Evolutionary conservation across 1,284 basidiomycete genomes (phyloP).

Genomic region (Malassezia caprae): DNA sequence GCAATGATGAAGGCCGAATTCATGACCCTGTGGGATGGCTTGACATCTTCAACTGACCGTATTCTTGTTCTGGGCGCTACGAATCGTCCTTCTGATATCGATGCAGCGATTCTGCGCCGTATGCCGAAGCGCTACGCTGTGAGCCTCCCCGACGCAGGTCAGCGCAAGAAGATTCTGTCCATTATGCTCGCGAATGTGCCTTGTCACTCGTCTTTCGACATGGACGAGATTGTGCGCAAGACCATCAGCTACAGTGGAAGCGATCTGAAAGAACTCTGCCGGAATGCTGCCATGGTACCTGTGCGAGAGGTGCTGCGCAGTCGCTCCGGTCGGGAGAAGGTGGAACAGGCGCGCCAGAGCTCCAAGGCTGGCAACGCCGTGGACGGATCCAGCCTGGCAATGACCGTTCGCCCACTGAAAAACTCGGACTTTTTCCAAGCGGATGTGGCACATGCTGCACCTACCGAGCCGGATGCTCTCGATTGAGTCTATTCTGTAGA

Average conservation of each 20-base stretch:
- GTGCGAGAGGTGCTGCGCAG: slow-evolving; percentile 45
- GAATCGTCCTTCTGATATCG: slow-evolving; percentile 89
- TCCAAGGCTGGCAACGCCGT: background rate
- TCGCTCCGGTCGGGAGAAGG: slow-evolving; percentile 28
- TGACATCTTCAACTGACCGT: slow-evolving; percentile 66
- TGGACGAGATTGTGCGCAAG: slow-evolving; percentile 61
- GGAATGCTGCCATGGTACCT: slow-evolving; percentile 54
- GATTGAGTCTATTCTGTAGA: slow-evolving; percentile 16
- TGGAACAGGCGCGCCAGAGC: slow-evolving; percentile 15
- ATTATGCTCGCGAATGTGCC: slow-evolving; percentile 56
- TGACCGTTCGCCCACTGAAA: slow-evolving; percentile 26
- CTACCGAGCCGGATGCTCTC: slow-evolving; percentile 30
- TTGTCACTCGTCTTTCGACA: slow-evolving; percentile 59
- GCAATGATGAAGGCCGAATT: slow-evolving; percentile 99
- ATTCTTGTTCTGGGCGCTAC: slow-evolving; percentile 93
- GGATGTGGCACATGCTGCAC: slow-evolving; percentile 25
- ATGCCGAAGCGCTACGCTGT: slow-evolving; percentile 98
- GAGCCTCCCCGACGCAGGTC: slow-evolving; percentile 66
- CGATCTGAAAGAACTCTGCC: slow-evolving; percentile 86
- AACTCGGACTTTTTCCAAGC: slow-evolving; percentile 42
- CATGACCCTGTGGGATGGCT: slow-evolving; percentile 98
- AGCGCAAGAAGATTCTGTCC: slow-evolving; percentile 76
- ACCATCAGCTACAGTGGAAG: slow-evolving; percentile 78
- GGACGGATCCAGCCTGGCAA: slow-evolving; percentile 1
- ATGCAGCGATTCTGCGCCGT: slow-evolving; percentile 82